Evolutionary conservation across 306 rosid genomes (phyloP).

Genomic region (Oemleria cerasiformis): DNA sequence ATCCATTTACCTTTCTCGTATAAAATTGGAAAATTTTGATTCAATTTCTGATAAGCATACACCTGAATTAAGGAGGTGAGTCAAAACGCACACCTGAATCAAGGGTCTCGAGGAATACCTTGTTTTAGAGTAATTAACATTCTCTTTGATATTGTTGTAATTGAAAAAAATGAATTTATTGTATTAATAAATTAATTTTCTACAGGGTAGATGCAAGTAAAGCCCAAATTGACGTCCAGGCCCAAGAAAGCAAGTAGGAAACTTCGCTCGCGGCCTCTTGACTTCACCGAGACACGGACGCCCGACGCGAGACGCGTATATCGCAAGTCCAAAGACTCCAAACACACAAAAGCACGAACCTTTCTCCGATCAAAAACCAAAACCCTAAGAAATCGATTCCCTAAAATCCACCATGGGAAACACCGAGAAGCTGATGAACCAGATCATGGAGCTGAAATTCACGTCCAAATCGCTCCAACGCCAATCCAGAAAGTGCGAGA

Average conservation of each 20-base stretch:
- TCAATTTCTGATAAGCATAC: no score
- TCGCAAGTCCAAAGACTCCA: background rate
- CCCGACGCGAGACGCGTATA: background rate
- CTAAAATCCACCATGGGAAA: constrained; percentile 58
- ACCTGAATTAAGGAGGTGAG: no score
- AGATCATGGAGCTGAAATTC: constrained; percentile 95
- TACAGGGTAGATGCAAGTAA: background rate
- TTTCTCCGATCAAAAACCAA: background rate
- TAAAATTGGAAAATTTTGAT: no score
- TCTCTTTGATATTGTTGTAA: no score
- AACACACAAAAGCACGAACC: background rate
- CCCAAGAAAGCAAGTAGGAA: background rate
- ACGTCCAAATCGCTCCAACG: constrained; percentile 92
- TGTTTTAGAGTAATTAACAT: no score
- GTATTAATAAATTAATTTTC: no score
- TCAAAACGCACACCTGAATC: no score
- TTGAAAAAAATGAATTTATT: no score
- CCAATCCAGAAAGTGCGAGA: constrained; percentile 82
- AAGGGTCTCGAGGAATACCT: no score
- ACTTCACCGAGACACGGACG: background rate
- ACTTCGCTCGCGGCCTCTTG: background rate
- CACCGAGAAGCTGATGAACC: constrained; percentile 86
- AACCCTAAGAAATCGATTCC: constrained; percentile 10
- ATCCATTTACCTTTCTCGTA: no score
- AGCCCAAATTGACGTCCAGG: background rate